A percentile compares a stretch with the other conserved stretches of the same genome.
Evolutionary conservation across 2,329 filamentous ascomycete species (phyloP).

Genomic region (Nigrospora oryzae): DNA sequence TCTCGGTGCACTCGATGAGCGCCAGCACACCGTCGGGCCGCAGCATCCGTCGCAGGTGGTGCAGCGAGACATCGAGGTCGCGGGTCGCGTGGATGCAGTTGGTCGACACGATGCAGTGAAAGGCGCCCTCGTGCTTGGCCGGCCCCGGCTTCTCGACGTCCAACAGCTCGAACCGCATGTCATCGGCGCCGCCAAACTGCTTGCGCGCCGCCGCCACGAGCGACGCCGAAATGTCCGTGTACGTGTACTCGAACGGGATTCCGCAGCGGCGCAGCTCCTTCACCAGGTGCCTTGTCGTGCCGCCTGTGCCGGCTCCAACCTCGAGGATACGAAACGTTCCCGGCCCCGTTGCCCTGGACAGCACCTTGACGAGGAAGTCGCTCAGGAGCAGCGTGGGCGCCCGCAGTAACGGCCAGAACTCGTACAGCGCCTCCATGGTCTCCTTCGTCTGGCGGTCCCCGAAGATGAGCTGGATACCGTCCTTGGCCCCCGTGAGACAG

Average conservation of each 20-base stretch:
- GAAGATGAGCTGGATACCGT: conserved; percentile 13
- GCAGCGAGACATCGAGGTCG: conserved; percentile 12
- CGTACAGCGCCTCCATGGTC: conserved; percentile 14
- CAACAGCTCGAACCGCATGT: conserved; percentile 17
- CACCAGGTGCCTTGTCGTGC: conserved; percentile 26
- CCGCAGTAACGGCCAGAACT: conserved; percentile 10
- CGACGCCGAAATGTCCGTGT: conserved; percentile 30
- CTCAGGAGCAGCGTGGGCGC: conserved; percentile 8
- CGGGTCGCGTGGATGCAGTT: conserved; percentile 28
- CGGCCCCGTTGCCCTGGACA: not conserved
- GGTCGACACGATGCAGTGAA: conserved; percentile 22
- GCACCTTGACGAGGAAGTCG: conserved; percentile 8
- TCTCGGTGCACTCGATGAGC: conserved; percentile 21
- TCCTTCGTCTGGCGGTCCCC: conserved; percentile 9
- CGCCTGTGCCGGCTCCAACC: conserved; percentile 33
- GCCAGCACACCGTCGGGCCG: conserved; percentile 17
- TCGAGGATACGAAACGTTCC: conserved; percentile 27
- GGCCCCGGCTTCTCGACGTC: conserved; percentile 19
- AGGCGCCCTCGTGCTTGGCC: conserved; percentile 9
- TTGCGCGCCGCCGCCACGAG: conserved; percentile 18
- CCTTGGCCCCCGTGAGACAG: conserved; percentile 11
- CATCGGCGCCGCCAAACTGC: conserved; percentile 8
- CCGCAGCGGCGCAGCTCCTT: conserved; percentile 11
- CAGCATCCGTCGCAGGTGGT: conserved; percentile 17
- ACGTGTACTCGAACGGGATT: conserved; percentile 26